A percentile compares a stretch with the other conserved stretches of the same genome.
Conservation (phyloP, 2,329 filamentous ascomycete genomes). For the Hypoxylon rubiginosum region DNA sequence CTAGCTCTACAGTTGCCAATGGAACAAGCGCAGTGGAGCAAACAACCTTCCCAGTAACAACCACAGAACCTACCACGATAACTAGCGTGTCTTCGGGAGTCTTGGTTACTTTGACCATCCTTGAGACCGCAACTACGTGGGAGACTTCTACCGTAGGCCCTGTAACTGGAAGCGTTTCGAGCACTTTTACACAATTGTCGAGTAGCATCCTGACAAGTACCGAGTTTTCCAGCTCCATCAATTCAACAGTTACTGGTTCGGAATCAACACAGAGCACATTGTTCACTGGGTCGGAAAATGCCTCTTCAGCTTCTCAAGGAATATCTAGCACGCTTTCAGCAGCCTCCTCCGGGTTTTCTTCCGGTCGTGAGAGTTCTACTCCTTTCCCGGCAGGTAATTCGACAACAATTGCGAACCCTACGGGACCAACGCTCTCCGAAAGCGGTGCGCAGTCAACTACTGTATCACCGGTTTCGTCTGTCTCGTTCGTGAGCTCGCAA, state of each 20-base stretch:
- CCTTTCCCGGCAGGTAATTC: constrained; percentile 26
- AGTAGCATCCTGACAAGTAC: constrained; percentile 25
- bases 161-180: constrained; percentile 39
- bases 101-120: constrained; percentile 41
- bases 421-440: constrained; percentile 9
- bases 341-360: constrained; percentile 14
- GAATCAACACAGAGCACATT: constrained; percentile 25
- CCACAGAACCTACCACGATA: constrained; percentile 27
- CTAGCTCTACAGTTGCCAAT: constrained; percentile 13
- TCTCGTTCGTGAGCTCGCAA: constrained; percentile 2
- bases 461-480: neutral
- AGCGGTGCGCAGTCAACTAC: constrained; percentile 8
- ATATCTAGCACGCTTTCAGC: constrained; percentile 20
- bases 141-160: constrained; percentile 44
- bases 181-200: constrained; percentile 11
- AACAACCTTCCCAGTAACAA: neutral
- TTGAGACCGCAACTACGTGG: constrained; percentile 37
- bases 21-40: constrained; percentile 29
- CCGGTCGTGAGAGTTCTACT: constrained; percentile 14
- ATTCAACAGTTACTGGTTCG: constrained; percentile 7
- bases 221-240: neutral
- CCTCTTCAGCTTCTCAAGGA: constrained; percentile 17
- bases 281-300: constrained; percentile 14
- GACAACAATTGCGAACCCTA: constrained; percentile 14
- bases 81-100: constrained; percentile 38